Evolutionary conservation across 106 monocot species (phyloP), one percentile per base, ranked within the genome.

Genomic region (Allium cepa): DNA sequence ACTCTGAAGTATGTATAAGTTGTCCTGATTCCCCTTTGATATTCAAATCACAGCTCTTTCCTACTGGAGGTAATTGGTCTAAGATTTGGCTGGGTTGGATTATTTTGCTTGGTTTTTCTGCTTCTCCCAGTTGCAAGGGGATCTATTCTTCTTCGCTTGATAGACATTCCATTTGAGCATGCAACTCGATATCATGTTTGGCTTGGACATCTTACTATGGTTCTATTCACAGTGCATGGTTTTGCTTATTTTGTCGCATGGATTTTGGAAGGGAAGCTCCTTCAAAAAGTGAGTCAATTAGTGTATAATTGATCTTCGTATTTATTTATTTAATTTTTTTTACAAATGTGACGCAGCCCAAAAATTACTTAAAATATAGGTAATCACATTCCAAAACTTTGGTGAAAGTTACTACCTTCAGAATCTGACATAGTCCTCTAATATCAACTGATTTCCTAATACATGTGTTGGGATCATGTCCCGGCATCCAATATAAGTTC

Each of bases 171-270:
- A 68, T 91, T 91, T 73, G 95, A 95, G 79, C 95, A 95, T 85
- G 95, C 95, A 36, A 84, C 95, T 8, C 78, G 83, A 91, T 91
- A 91, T 56, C 95, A 95, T 80, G 95, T 95, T 4, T 95, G 90
- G 91, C 85, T 95, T 57, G 95, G 95, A 50, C 91, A 95, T 83
- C 91, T 95, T 49, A 95, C 95, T 0, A 95, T 95, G 95, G 60
- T 61, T 48, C 18, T 90, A 26, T 95, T 95, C 55, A 88, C 94
- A 16, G 62, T 88, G 11, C 94, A 95, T 82, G 94, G 94, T 10
- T 12, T 85, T 15, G 79, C 17, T 57, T 88, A 73, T 67, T 66
- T 82, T 3, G 72, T 83, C 28, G 48, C 83, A 9, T 95, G 91
- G 95, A 15, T 76, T 4, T 9, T 88, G 8, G 65, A 84, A 59